These are phyloP conservation scores for Didymella keratinophila DNA, from an alignment of 2,329 filamentous ascomycete species.

Conservation along the genomic window DNA sequence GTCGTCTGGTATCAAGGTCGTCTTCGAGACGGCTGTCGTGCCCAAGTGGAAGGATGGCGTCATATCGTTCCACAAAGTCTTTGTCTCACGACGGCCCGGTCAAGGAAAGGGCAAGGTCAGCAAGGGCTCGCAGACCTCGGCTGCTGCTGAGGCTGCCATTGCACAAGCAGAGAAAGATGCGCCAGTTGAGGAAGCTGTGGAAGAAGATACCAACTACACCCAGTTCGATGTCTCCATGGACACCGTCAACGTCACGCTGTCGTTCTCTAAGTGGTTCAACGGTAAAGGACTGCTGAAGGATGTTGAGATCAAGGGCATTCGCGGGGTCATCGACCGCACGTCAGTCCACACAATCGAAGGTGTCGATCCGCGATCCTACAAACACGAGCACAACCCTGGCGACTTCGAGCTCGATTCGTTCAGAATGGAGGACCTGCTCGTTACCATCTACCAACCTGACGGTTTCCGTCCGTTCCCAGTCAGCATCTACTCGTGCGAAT, in stretches of 20 bases:
- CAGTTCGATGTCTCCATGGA: constrained; percentile 96
- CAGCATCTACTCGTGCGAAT: constrained; percentile 94
- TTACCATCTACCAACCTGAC: constrained; percentile 89
- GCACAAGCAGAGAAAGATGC: constrained; percentile 56
- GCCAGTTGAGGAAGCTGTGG: constrained; percentile 39
- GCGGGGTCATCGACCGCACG: constrained; percentile 90
- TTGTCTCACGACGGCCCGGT: constrained; percentile 89
- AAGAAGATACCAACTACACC: constrained; percentile 95
- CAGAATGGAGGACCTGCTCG: constrained; percentile 90
- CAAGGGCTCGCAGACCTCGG: constrained; percentile 86
- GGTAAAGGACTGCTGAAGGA: constrained; percentile 90
- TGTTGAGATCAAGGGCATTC: constrained; percentile 91
- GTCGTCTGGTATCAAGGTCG: constrained; percentile 89
- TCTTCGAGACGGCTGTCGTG: constrained; percentile 97
- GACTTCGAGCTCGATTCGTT: constrained; percentile 98
- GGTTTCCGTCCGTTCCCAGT: constrained; percentile 94
- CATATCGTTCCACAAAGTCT: constrained; percentile 96
- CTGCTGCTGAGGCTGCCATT: constrained; percentile 82
- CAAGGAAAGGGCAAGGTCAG: constrained; percentile 82
- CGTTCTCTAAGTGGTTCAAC: constrained; percentile 99
- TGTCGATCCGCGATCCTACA: constrained; percentile 84
- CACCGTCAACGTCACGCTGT: constrained; percentile 94
- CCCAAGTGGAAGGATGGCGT: constrained; percentile 95
- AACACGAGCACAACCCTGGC: constrained; percentile 85
- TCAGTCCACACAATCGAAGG: constrained; percentile 76